Base-by-base conservation (phyloP, 305 asterid genomes). In the Fraxinus sp. region DNA sequence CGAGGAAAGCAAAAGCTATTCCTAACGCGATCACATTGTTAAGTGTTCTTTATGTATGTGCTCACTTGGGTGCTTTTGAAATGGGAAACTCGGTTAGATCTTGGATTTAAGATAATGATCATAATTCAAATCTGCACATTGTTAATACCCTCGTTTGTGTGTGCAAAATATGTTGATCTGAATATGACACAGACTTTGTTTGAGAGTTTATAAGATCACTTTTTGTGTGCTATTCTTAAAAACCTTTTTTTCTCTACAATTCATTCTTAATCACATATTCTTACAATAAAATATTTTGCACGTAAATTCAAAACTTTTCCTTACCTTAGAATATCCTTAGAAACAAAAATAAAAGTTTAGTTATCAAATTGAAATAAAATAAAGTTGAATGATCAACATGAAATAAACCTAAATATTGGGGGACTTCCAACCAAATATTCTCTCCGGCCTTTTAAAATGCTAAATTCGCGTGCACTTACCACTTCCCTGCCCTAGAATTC, bases 91-190 rank as follows among this genome's bases (percentile, higher is more conserved):
- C 77, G 84, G 87, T 88, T 57, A 78, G 86, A 8, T 86, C 92
- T 37, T 91, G 94, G 97, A 84, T 90, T 83, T 85, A 86, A 46
- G 90, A 86, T 44, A 84, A 79, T 9, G 90, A 92, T 33, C 84
- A 79, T 30, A 82, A 79, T 76, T 87, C 85, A 39, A 87, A 92
- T 85, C 79, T 86, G 75, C 91, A 85, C 76, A 87, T 91, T 79
- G 80, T 78, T 62, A 93, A 93, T 76, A 93, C 91, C n/a, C 86
- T 92, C 88, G 84, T 93, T 76, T 96, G 91, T 86, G 91, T 92
- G 96, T 62, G 93, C 94, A 9, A 92, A 92, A 84, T 90, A 96
- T 74, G 93, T 94, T 4, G 87, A 93, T 86, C 81, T 87, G 7
- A 18, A 79, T 8, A 75, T 1, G 7, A 93, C 95, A 0, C 74